Percentiles rank a stretch among this genome's conserved stretches.
Evolutionary conservation across 441 rosid genomes (phyloP).

Genomic region (Croton laevigatus): DNA sequence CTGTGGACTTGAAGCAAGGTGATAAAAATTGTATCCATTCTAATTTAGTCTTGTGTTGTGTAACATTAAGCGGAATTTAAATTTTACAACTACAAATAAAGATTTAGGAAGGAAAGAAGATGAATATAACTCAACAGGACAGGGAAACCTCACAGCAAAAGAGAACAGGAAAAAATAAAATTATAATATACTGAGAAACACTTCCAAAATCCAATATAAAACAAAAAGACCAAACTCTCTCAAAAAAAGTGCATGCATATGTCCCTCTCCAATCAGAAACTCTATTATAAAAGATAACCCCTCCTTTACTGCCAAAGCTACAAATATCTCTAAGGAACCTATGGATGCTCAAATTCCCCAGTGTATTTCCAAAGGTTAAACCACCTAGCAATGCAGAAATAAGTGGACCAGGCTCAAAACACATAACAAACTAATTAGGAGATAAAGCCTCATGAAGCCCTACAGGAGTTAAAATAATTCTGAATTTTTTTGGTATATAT

Average conservation of each 20-base stretch:
- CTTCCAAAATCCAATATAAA: background rate
- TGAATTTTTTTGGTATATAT: background rate
- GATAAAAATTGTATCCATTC: no score
- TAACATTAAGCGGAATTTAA: no score
- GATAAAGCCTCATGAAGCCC: background rate
- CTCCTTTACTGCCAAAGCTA: no score
- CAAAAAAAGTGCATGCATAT: background rate
- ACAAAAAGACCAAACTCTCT: background rate
- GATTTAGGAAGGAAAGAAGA: no score
- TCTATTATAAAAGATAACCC: background rate
- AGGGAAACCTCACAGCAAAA: background rate
- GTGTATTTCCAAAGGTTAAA: constrained; percentile 1
- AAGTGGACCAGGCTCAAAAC: background rate
- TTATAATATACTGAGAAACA: background rate
- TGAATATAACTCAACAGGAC: no score
- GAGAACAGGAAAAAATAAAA: background rate
- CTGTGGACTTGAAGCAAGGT: background rate
- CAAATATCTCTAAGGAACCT: background rate
- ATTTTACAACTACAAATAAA: no score
- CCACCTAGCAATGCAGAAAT: background rate
- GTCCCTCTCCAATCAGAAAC: background rate
- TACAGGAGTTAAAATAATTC: background rate
- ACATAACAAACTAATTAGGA: background rate
- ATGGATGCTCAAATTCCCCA: background rate
- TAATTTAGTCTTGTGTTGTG: no score